Evolutionary conservation across 495 filamentous ascomycete genomes (phyloP).

Genomic region (Penicillium ochrochloron): DNA sequence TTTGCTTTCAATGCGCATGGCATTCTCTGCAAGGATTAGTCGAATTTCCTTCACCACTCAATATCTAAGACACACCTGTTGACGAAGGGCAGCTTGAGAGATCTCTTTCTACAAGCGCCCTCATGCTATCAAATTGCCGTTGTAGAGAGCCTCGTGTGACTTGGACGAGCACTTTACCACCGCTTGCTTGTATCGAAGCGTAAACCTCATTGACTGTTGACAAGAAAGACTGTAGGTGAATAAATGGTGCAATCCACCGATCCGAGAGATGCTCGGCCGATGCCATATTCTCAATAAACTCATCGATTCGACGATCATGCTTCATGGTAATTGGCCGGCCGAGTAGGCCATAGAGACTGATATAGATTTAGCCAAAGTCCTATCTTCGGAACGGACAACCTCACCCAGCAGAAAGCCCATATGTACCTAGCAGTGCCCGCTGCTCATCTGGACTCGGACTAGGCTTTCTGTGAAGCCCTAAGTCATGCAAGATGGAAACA

Average conservation of each 20-base stretch:
- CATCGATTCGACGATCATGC: neutral
- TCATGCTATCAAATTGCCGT: neutral
- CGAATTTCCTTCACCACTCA: neutral
- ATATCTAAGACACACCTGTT: neutral
- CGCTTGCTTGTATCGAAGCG: neutral
- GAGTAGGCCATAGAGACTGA: neutral
- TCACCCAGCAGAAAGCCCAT: neutral
- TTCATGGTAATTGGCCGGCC: neutral
- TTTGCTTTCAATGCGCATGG: neutral
- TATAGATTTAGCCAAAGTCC: neutral
- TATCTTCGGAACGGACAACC: neutral
- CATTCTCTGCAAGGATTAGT: neutral
- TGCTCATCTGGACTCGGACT: neutral
- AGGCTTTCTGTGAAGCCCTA: neutral
- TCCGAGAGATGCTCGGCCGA: neutral
- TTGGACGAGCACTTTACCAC: neutral
- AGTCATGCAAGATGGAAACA: neutral
- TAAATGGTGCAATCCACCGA: neutral
- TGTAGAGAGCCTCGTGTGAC: neutral
- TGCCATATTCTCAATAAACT: neutral
- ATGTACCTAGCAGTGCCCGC: neutral
- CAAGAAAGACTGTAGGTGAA: neutral
- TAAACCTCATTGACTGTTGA: neutral
- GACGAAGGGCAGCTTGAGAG: neutral
- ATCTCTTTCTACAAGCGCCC: neutral